Conservation (phyloP, 192 early-diverging fungal species). For the Linnemannia hyalina region DNA sequence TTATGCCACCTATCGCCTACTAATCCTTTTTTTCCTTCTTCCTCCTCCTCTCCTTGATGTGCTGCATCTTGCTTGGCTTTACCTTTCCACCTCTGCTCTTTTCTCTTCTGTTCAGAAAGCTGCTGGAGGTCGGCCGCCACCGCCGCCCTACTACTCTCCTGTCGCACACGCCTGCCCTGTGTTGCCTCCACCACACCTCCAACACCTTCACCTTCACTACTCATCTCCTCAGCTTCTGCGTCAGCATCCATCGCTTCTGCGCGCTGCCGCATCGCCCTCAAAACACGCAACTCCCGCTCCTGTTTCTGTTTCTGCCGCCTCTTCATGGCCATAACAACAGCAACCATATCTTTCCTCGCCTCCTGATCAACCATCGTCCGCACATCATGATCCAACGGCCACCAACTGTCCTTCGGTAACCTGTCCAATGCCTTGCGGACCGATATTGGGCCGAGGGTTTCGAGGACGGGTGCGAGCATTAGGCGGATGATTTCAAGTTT, state of each 20-base stretch:
- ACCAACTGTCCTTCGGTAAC: constrained; percentile 49
- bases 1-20: not conserved
- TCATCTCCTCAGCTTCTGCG: not conserved
- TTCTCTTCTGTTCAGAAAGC: not conserved
- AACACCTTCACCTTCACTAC: not conserved
- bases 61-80: not conserved
- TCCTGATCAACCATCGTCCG: constrained; percentile 23
- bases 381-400: constrained; percentile 46
- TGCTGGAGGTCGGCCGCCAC: not conserved
- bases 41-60: not conserved
- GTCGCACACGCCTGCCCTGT: not conserved
- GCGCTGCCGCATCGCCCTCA: not conserved
- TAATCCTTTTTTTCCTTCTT: not conserved
- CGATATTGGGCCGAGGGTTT: constrained; percentile 33
- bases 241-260: not conserved
- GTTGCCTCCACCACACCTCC: not conserved
- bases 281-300: not conserved
- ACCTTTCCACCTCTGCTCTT: not conserved
- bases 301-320: constrained; percentile 2
- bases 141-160: not conserved
- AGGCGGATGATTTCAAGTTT: constrained; percentile 24
- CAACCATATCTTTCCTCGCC: constrained; percentile 36
- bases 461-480: constrained; percentile 26
- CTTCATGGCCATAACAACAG: not conserved
- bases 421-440: constrained; percentile 40